Evolutionary conservation across 2,329 filamentous ascomycete species (phyloP), one percentile per base, ranked within the genome.

Genomic region (Pezicula rhizophila): DNA sequence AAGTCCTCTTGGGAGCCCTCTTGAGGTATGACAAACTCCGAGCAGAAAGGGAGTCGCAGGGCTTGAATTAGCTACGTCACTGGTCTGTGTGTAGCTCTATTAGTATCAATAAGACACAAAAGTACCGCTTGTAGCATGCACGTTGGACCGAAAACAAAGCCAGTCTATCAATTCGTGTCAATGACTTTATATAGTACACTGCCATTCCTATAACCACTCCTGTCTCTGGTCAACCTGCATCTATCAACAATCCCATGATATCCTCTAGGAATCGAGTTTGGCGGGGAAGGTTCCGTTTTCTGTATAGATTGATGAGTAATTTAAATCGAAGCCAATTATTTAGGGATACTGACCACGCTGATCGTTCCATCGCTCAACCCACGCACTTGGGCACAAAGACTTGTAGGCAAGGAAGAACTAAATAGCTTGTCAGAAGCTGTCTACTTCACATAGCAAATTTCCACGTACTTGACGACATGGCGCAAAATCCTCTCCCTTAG

Each of bases 401-500:
- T 89, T 86, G 80, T 96, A 99, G 64, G 93, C 90, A 66, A 95
- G 82, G 79, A 84, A 89, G 81, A 99, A 99, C 92, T 99, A 63
- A 50, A 45, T 25, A 20, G 18, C 14, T 48, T 46, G 56, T 65
- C 46, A 66, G 52, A 44, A 49, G 11, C 10, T 42, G 20, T 15
- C 11, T 56, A 57, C 37, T 50, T 41, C 33, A 88, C 96, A 62
- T 45, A 42, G 26, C 26, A 20, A 15, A 43, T 50, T 50, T 57
- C 34, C 59, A 45, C 70, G 59, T 84, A 96, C 91, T 86, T 96
- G 91, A 67, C 85, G 86, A 87, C 92, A 97, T 59, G 92, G 92
- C 64, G 88, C 85, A 73, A 97, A 97, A 69, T 96, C 91, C 79
- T 97, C 92, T 74, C 92, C 92, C 83, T 97, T 97, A 75, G 91